Evolutionary conservation across 2,329 filamentous ascomycete species (phyloP).

Genomic region (Penicillium psychrosexuale): DNA sequence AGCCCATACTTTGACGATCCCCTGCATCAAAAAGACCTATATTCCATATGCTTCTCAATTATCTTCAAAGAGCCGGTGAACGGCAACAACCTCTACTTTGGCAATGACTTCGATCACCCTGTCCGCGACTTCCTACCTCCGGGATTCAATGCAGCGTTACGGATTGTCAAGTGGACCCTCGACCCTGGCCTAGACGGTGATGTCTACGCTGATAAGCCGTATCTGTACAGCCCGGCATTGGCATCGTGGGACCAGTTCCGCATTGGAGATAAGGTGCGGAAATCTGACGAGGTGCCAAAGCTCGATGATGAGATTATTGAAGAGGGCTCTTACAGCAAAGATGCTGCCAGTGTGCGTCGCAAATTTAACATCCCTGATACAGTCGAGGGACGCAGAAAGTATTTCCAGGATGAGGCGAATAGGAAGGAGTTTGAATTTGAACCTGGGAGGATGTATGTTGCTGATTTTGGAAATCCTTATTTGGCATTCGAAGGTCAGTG

Average conservation of each 20-base stretch:
- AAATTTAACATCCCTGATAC: constrained; percentile 52
- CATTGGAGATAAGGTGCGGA: constrained; percentile 53
- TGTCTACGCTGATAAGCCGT: constrained; percentile 79
- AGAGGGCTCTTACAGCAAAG: constrained; percentile 61
- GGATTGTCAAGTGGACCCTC: constrained; percentile 83
- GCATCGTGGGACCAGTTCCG: constrained; percentile 75
- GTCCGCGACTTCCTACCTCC: constrained; percentile 83
- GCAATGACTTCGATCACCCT: constrained; percentile 91
- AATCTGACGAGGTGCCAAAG: constrained; percentile 30
- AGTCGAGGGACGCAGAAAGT: constrained; percentile 56
- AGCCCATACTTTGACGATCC: constrained; percentile 74
- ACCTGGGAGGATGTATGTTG: constrained; percentile 58
- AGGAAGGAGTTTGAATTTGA: constrained; percentile 61
- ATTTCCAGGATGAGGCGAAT: constrained; percentile 57
- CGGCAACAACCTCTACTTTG: constrained; percentile 77
- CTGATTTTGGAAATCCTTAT: constrained; percentile 88
- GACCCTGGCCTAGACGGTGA: constrained; percentile 90
- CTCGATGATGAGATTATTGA: constrained; percentile 56
- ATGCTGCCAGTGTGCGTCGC: constrained; percentile 48
- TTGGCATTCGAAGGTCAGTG: constrained; percentile 71
- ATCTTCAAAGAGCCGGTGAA: constrained; percentile 65
- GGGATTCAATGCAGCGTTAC: constrained; percentile 79
- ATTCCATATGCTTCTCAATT: constrained; percentile 78
- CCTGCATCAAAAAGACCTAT: constrained; percentile 72
- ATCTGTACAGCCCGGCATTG: constrained; percentile 78